Evolutionary conservation across 2,329 filamentous ascomycete species (phyloP).

Genomic region (Neurospora crassa): DNA sequence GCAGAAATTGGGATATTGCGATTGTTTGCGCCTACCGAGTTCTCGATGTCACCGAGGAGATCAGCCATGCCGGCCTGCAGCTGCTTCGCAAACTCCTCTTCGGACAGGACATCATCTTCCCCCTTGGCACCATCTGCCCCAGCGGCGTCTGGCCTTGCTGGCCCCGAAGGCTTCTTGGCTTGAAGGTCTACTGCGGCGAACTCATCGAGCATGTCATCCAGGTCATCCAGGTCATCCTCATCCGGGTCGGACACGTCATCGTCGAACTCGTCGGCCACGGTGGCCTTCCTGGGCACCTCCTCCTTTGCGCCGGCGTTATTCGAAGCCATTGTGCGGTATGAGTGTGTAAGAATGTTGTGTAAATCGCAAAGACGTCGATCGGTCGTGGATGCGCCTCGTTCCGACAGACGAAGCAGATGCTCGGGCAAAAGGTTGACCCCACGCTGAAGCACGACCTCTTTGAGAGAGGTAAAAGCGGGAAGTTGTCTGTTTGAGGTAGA

Average conservation of each 20-base stretch:
- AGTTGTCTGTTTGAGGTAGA: not conserved
- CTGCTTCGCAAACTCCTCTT: slow-evolving; percentile 74
- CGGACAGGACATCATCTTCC: slow-evolving; percentile 40
- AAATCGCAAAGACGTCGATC: not conserved
- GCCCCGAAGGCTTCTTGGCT: slow-evolving; percentile 28
- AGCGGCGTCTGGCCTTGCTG: slow-evolving; percentile 16
- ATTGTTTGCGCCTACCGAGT: slow-evolving; percentile 34
- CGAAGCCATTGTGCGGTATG: not conserved
- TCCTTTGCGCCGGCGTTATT: slow-evolving; percentile 13
- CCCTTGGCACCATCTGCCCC: slow-evolving; percentile 17
- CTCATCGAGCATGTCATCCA: slow-evolving; percentile 91
- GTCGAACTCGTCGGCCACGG: slow-evolving; percentile 16
- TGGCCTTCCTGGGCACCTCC: slow-evolving; percentile 15
- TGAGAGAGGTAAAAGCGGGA: not conserved
- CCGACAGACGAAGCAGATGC: not conserved
- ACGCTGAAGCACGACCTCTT: not conserved
- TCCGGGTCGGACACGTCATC: slow-evolving; percentile 73
- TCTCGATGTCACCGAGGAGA: slow-evolving; percentile 62
- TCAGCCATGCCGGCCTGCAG: slow-evolving; percentile 86
- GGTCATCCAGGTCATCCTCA: slow-evolving; percentile 82
- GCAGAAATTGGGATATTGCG: not conserved
- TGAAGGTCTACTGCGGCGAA: slow-evolving; percentile 61
- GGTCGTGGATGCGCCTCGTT: not conserved
- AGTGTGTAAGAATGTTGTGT: not conserved
- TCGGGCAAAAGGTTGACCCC: not conserved